phyloP scores from a whole-genome alignment of 1,284 basidiomycete genomes.

The Tilletia horrida region DNA sequence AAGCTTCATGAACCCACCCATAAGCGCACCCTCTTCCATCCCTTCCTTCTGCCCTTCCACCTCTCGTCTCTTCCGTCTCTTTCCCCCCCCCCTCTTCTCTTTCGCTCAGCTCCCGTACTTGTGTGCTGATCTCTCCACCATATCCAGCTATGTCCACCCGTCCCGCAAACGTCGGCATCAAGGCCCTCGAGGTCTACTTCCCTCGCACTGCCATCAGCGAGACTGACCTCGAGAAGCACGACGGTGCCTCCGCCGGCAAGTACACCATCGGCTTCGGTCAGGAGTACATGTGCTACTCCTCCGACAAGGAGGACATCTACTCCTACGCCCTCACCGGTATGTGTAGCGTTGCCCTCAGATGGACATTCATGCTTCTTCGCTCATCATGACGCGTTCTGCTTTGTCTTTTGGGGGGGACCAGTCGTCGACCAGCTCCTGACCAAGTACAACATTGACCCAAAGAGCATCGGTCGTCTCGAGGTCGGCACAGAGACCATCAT shows the following conservation, averaged over 20 bases:
- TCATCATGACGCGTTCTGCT: background rate
- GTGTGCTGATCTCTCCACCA: background rate
- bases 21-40: too few species aligned
- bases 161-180: constrained; percentile 86
- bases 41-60: background rate
- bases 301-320: constrained; percentile 95
- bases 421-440: constrained; percentile 71
- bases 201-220: constrained; percentile 58
- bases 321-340: constrained; percentile 89
- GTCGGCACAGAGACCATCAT: constrained; percentile 99
- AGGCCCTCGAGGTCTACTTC: constrained; percentile 89
- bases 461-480: constrained; percentile 91
- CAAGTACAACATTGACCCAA: constrained; percentile 94
- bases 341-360: constrained; percentile 44
- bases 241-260: constrained; percentile 91
- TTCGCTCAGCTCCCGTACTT: background rate
- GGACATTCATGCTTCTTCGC: background rate
- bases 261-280: constrained; percentile 99
- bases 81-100: background rate
- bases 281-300: constrained; percentile 95
- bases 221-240: constrained; percentile 71
- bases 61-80: background rate
- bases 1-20: too few species aligned
- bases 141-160: constrained; percentile 56
- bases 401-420: too few species aligned